Percentiles rank a stretch among this genome's conserved stretches.
Conservation (phyloP, 2,329 filamentous ascomycete species). For the Pyrenochaeta sp. region DNA sequence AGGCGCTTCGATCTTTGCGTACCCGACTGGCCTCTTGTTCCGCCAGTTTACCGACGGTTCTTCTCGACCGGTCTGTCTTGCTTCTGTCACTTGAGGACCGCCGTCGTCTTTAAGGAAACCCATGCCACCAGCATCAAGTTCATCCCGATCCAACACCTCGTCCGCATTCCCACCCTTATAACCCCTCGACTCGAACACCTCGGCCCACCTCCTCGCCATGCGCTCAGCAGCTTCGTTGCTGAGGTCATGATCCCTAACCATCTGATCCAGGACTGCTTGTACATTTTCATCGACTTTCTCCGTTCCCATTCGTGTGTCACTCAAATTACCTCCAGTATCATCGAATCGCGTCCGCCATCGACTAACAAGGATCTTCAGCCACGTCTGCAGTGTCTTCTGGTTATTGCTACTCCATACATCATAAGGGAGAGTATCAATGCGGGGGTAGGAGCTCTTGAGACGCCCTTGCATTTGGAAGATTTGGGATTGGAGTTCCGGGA, state of each 20-base stretch:
- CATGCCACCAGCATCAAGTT: conserved; percentile 28
- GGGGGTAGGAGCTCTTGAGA: conserved; percentile 33
- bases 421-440: conserved; percentile 37
- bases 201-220: conserved; percentile 34
- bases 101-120: conserved; percentile 18
- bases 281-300: conserved; percentile 18
- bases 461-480: conserved; percentile 27
- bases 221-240: conserved; percentile 30
- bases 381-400: conserved; percentile 30
- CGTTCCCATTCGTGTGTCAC: background rate
- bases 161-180: conserved; percentile 13
- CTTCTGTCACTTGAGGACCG: background rate
- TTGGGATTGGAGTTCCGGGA: conserved; percentile 29
- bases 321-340: conserved; percentile 5
- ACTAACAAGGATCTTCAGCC: conserved; percentile 35
- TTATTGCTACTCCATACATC: conserved; percentile 33
- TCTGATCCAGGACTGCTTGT: conserved; percentile 30
- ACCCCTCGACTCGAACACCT: conserved; percentile 19
- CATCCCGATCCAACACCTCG: conserved; percentile 19
- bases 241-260: conserved; percentile 35
- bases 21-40: background rate
- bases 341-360: conserved; percentile 37
- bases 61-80: no score
- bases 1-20: background rate
- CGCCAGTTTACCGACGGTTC: background rate